Base-by-base conservation (phyloP, 1,284 basidiomycete species). In the Naganishia cerealis region DNA sequence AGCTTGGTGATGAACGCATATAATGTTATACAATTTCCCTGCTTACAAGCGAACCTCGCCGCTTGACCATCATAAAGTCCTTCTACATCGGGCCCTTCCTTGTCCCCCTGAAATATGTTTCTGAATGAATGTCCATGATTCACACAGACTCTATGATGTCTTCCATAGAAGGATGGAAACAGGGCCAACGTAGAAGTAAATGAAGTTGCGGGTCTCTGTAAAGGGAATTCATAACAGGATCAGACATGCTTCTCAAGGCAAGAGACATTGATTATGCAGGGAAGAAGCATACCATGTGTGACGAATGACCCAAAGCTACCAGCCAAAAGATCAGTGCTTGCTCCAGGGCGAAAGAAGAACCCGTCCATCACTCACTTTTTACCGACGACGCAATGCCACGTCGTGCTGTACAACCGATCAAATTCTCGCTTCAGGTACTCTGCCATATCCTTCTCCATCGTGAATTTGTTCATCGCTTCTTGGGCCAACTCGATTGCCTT, bases 341-440 rank as follows among this genome's bases (percentile, higher is more conserved):
- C 13, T 24, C 33, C 36, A 16, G 6, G 7, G 15, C 33, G 36
- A 16, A 52, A 38, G 8, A 36, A 8, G 18, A 39, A 40, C 38
- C 40, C 16, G 48, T 33, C 40, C 16, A 29, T 24, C 1, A 77
- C 78, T 73, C 71, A 82, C 80, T 94, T 94, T 85, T 95, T 96
- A 69, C 94, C 94, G 40, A 97, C 94, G 72, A 99, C 77, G 59
- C 76, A 78, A 80, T 98, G 94, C 95, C 95, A 98, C 72, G 95
- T 97, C 61, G 93, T 78, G 21, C 91, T 91, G 75, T 92, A 89
- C 80, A 89, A 85, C 81, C 87, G 85, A 85, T 99, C 94, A 80
- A 96, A 93, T 82, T 95, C 92, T 81, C 94, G 92, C 86, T 99
- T 99, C 85, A 97, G 91, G 81, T 92, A 88, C 48, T 94, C 93